These are phyloP conservation scores for Serendipita sp. DNA, from an alignment of 768 basidiomycete genomes.

Conservation along the genomic window DNA sequence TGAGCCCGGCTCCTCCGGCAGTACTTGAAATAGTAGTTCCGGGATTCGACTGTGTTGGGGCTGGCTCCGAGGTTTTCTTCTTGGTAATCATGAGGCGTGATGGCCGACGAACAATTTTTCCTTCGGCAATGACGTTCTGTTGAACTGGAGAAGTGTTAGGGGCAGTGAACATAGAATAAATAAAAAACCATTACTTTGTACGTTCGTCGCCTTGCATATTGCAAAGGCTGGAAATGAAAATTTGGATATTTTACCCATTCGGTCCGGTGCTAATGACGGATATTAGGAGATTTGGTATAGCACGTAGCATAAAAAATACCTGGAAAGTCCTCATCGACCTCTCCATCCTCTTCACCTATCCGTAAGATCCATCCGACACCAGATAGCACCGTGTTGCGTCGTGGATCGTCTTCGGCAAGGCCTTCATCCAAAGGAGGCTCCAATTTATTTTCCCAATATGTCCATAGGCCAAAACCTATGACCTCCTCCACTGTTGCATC, in stretches of 20 bases:
- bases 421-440: constrained; percentile 59
- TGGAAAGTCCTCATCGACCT: constrained; percentile 97
- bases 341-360: constrained; percentile 92
- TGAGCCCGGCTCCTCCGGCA: constrained; percentile 25
- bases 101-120: constrained; percentile 66
- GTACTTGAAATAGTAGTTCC: constrained; percentile 21
- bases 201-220: constrained; percentile 52
- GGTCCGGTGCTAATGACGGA: constrained; percentile 58
- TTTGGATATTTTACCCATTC: constrained; percentile 67
- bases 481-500: constrained; percentile 93
- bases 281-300: too few species aligned
- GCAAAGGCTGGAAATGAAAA: constrained; percentile 87
- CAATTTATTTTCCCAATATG: constrained; percentile 83
- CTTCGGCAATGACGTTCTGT: constrained; percentile 69
- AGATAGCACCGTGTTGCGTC: constrained; percentile 39
- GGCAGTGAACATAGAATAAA: not conserved
- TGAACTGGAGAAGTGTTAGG: constrained; percentile 24
- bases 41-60: constrained; percentile 19
- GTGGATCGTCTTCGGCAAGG: constrained; percentile 42
- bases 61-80: constrained; percentile 37
- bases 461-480: constrained; percentile 81
- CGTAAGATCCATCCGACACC: constrained; percentile 84
- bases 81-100: constrained; percentile 50
- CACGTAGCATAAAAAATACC: constrained; percentile 36
- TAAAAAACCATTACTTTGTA: constrained; percentile 15